phyloP scores from a whole-genome alignment of 2,329 filamentous ascomycete species.

The Didymella pomorum region DNA sequence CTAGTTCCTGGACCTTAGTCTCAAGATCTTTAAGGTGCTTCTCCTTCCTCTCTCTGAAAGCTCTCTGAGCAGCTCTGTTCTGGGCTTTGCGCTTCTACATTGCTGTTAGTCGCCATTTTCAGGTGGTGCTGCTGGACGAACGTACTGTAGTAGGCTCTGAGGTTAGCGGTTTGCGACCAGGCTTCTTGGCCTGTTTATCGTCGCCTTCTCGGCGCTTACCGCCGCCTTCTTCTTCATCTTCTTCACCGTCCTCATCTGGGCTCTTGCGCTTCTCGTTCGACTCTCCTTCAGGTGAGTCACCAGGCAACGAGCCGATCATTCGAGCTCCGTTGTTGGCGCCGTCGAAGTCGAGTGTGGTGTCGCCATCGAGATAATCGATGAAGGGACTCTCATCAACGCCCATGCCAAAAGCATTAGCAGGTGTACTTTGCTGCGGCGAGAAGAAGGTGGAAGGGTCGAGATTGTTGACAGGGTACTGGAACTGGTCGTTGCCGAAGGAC shows the following conservation, averaged over 20 bases:
- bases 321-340: conserved; percentile 62
- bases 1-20: conserved; percentile 69
- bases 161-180: conserved; percentile 92
- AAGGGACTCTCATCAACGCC: conserved; percentile 76
- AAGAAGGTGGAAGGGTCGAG: conserved; percentile 48
- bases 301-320: conserved; percentile 80
- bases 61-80: conserved; percentile 68
- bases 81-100: conserved; percentile 87
- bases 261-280: conserved; percentile 70
- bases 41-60: conserved; percentile 69
- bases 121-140: conserved; percentile 35
- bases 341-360: conserved; percentile 80
- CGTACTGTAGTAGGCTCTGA: conserved; percentile 95
- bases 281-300: conserved; percentile 61
- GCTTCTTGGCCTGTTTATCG: conserved; percentile 91
- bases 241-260: conserved; percentile 70
- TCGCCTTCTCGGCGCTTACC: conserved; percentile 83
- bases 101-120: conserved; percentile 31
- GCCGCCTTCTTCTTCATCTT: conserved; percentile 67
- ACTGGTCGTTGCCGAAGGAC: conserved; percentile 35
- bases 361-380: conserved; percentile 80
- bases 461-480: conserved; percentile 44
- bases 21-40: conserved; percentile 74
- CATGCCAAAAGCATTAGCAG: conserved; percentile 55
- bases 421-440: conserved; percentile 49